These are phyloP conservation scores for Avicennia marina DNA, from an alignment of 257 asterid genomes.

Conservation along the genomic window DNA sequence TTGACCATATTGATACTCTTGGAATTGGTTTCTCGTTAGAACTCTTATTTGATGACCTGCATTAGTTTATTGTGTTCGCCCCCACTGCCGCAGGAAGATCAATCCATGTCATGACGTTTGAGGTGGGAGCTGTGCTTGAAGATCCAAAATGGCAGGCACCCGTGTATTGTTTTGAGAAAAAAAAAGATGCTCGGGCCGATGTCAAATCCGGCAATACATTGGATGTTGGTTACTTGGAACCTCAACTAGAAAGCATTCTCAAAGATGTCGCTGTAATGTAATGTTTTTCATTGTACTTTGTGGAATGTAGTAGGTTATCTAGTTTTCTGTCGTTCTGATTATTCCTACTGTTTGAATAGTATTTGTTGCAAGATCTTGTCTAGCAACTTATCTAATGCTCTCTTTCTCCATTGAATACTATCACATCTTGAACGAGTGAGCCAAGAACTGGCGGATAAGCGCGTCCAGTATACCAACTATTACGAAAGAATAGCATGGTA, in stretches of 20 bases:
- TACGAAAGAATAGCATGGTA: too few species aligned
- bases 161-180: slow-evolving; percentile 50
- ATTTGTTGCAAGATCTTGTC: background rate
- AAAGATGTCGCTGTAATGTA: slow-evolving; percentile 24
- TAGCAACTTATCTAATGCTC: background rate
- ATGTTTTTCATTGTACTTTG: background rate
- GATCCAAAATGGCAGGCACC: slow-evolving; percentile 82
- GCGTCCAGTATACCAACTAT: too few species aligned
- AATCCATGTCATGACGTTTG: slow-evolving; percentile 81
- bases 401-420: too few species aligned
- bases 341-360: background rate
- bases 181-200: slow-evolving; percentile 15
- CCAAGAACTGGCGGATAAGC: too few species aligned
- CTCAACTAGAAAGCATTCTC: slow-evolving; percentile 18
- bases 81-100: slow-evolving; percentile 51
- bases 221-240: slow-evolving; percentile 20
- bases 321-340: background rate
- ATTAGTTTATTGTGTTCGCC: too few species aligned
- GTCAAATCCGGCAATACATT: slow-evolving; percentile 1
- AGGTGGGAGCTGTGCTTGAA: slow-evolving; percentile 81
- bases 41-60: too few species aligned
- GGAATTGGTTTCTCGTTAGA: too few species aligned
- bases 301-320: background rate
- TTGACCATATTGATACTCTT: too few species aligned
- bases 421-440: too few species aligned